A percentile compares a stretch with the other conserved stretches of the same genome.
phyloP scores from a whole-genome alignment of 352 stramenopile genomes.

The Blastocystis sp. region DNA sequence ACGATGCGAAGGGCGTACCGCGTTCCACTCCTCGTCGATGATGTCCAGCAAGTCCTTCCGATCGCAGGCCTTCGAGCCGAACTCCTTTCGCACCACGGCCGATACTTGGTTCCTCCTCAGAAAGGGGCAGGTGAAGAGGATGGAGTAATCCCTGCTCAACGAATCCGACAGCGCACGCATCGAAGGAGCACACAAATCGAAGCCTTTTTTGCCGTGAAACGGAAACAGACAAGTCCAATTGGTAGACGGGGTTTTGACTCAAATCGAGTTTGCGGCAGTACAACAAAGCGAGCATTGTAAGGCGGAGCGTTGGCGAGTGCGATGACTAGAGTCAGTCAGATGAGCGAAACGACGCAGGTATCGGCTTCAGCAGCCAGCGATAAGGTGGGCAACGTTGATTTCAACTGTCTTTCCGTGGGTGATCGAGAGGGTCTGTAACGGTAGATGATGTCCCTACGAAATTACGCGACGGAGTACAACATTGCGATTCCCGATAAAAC shows the following conservation, averaged over 20 bases:
- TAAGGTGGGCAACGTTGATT: background rate
- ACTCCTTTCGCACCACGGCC: background rate
- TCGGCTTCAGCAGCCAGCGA: background rate
- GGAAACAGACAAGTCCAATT: too few relatives aligned
- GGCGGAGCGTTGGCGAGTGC: too few relatives aligned
- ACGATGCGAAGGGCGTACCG: background rate
- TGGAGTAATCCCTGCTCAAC: slow-evolving; percentile 22
- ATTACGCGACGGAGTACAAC: slow-evolving; percentile 25
- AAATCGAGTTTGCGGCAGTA: too few relatives aligned
- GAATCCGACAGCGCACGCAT: background rate
- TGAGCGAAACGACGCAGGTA: too few relatives aligned
- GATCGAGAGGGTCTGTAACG: background rate
- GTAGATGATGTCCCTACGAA: slow-evolving; percentile 59
- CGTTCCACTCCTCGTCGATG: slow-evolving; percentile 24
- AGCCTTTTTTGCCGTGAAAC: too few relatives aligned
- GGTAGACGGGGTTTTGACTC: too few relatives aligned
- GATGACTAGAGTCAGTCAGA: too few relatives aligned
- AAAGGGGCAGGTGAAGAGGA: slow-evolving; percentile 19
- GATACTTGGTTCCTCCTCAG: background rate
- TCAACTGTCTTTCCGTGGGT: slow-evolving; percentile 36
- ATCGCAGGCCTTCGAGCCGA: slow-evolving; percentile 12
- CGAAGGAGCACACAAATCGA: background rate
- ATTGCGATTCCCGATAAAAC: slow-evolving; percentile 33
- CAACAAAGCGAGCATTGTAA: too few relatives aligned
- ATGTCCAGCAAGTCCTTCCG: slow-evolving; percentile 1